Evolutionary conservation across 176 grass and related monocot genomes (phyloP), one percentile per base, ranked within the genome.

Genomic region (Aegilops longissima): DNA sequence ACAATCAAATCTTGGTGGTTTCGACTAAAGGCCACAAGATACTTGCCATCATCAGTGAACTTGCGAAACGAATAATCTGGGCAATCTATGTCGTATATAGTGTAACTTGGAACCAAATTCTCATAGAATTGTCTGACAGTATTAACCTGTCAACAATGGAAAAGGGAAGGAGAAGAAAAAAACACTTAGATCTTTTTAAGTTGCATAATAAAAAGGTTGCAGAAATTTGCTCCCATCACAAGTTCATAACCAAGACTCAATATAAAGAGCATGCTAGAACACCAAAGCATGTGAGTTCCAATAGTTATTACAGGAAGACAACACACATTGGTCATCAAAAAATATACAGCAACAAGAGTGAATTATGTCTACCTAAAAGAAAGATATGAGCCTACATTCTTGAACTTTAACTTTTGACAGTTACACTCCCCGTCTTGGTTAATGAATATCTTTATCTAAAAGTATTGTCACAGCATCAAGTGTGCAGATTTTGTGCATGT

Each of bases 1-100:
- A 98, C 91, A 18, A 98, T 90, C 59, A 98, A 80, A 90, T 96
- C 96, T 71, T 94, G 96, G 65, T 95, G 88, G 35, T 94, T 98
- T 49, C 88, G 88, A 88, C 96, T 95, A 87, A 98, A 95, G 54
- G 85, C 90, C 66, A 98, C 87, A 64, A 98, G 93, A 91, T 92
- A 98, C 10, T 82, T 91, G 1, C 96, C 96, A 33, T 98, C 96
- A 54, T 98, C 93, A 16, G 96, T 98, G 80, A 98, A 91, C 82
- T 96, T 98, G 72, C 93, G 92, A 63, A 98, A 96, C 12, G 75
- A 92, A 83, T 84, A 88, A 76, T 98, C 96, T 9, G 96, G 96
- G 52, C 90, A 94, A 85, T 98, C 92, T 73, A 98, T 83, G 79
- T 98, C 96, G 59, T 79, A 92, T 73, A 98, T 86, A 56, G 93